Evolutionary conservation across 306 rosid genomes (phyloP).

Genomic region (Malus sieversii): DNA sequence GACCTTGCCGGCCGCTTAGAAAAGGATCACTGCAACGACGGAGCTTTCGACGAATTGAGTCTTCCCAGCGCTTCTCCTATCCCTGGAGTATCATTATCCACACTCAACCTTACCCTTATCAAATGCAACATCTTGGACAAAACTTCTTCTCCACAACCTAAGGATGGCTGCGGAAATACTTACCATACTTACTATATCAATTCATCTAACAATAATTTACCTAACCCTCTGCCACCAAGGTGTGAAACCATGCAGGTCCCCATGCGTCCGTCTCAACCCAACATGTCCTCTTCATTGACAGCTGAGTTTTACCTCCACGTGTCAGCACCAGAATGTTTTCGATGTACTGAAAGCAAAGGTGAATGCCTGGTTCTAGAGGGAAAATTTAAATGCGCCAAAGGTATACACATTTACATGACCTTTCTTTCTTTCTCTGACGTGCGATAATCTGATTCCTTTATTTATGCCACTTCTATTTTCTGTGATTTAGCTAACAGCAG

Average conservation of each 20-base stretch:
- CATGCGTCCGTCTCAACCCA: accelerated
- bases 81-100: too few relatives aligned
- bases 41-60: background rate
- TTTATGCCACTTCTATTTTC: too few relatives aligned
- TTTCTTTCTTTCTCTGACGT: background rate
- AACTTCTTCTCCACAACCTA: accelerated
- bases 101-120: background rate
- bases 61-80: background rate
- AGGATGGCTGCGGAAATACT: accelerated
- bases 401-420: background rate
- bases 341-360: accelerated
- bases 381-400: background rate
- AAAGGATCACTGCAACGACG: background rate
- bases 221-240: background rate
- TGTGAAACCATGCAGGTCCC: background rate
- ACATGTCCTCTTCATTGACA: accelerated
- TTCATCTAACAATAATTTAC: background rate
- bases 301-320: background rate
- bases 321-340: background rate
- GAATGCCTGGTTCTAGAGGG: background rate
- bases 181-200: background rate
- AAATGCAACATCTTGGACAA: background rate
- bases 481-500: background rate
- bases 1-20: background rate
- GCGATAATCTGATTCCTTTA: background rate